Conservation (phyloP, 2,329 filamentous ascomycete genomes). For the Ceratocystis lukuohia region DNA sequence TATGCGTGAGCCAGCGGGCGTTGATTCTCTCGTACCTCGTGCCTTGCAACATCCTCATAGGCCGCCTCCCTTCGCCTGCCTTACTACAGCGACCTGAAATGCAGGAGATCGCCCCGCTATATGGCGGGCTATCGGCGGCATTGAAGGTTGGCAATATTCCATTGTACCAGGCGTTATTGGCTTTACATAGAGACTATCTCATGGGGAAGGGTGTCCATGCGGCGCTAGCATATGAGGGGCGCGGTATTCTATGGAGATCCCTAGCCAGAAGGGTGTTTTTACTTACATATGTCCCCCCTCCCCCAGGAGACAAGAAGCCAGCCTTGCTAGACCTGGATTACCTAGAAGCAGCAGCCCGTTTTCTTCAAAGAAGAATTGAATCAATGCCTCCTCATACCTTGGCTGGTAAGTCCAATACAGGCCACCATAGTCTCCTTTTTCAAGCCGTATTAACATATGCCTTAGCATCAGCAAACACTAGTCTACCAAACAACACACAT, state of each 20-base stretch:
- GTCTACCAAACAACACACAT: slow-evolving; percentile 14
- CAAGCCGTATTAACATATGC: slow-evolving; percentile 2
- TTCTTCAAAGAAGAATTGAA: slow-evolving; percentile 51
- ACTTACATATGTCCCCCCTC: slow-evolving; percentile 59
- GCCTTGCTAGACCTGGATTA: slow-evolving; percentile 63
- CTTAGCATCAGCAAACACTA: slow-evolving; percentile 16
- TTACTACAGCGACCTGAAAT: slow-evolving; percentile 62
- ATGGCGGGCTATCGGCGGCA: slow-evolving; percentile 58
- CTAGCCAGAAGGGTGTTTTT: slow-evolving; percentile 67
- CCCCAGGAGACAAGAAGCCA: slow-evolving; percentile 41
- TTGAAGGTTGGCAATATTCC: slow-evolving; percentile 63
- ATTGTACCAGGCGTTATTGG: slow-evolving; percentile 57
- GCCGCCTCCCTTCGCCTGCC: slow-evolving; percentile 57
- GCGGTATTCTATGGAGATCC: slow-evolving; percentile 72
- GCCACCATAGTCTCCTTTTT: too few species aligned
- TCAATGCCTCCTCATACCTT: slow-evolving; percentile 26
- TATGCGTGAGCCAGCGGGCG: slow-evolving; percentile 58
- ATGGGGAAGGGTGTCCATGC: slow-evolving; percentile 62
- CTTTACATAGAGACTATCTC: slow-evolving; percentile 56
- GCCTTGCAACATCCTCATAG: slow-evolving; percentile 68
- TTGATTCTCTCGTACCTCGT: slow-evolving; percentile 76
- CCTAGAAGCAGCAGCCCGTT: slow-evolving; percentile 49
- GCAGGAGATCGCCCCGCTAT: slow-evolving; percentile 47
- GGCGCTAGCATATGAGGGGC: slow-evolving; percentile 60
- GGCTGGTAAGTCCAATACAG: slow-evolving; percentile 9